Evolutionary conservation across 345 rosid species (phyloP).

Genomic region (Brassica napus): DNA sequence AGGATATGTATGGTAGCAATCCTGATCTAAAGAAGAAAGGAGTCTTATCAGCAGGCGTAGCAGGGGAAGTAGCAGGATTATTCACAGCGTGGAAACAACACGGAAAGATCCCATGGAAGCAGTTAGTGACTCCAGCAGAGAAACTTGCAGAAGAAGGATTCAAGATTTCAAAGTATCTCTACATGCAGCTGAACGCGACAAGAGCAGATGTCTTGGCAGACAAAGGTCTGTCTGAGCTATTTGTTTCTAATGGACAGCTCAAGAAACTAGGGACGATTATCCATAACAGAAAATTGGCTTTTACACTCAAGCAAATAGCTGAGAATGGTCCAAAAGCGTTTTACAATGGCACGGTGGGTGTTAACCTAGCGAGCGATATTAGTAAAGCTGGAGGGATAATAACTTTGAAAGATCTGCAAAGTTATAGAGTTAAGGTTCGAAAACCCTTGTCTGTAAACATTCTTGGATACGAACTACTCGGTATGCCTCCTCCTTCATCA

Average conservation of each 20-base stretch:
- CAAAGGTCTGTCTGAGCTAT: slow-evolving; percentile 48
- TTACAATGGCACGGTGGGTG: slow-evolving; percentile 42
- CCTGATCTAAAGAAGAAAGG: slow-evolving; percentile 43
- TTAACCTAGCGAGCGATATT: too few species aligned
- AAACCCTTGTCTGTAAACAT: too few species aligned
- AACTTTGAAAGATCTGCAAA: too few species aligned
- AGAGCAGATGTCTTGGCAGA: slow-evolving; percentile 45
- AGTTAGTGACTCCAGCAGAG: slow-evolving; percentile 50
- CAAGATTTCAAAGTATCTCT: slow-evolving; percentile 52
- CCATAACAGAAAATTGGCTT: slow-evolving; percentile 48
- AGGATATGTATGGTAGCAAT: slow-evolving; percentile 59
- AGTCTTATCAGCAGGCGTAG: slow-evolving; percentile 55
- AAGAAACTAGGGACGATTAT: slow-evolving; percentile 43
- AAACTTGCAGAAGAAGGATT: slow-evolving; percentile 50
- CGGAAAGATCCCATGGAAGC: slow-evolving; percentile 57
- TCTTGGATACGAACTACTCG: too few species aligned
- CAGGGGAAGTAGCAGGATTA: slow-evolving; percentile 62
- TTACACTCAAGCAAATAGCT: slow-evolving; percentile 41
- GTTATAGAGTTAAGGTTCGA: too few species aligned
- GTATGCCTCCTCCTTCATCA: too few species aligned
- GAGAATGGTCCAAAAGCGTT: slow-evolving; percentile 42
- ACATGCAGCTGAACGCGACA: slow-evolving; percentile 47
- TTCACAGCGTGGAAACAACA: slow-evolving; percentile 52
- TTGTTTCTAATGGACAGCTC: slow-evolving; percentile 47
- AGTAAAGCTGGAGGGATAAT: too few species aligned